phyloP scores from a whole-genome alignment of 495 filamentous ascomycete species.

The Collariella sp. region DNA sequence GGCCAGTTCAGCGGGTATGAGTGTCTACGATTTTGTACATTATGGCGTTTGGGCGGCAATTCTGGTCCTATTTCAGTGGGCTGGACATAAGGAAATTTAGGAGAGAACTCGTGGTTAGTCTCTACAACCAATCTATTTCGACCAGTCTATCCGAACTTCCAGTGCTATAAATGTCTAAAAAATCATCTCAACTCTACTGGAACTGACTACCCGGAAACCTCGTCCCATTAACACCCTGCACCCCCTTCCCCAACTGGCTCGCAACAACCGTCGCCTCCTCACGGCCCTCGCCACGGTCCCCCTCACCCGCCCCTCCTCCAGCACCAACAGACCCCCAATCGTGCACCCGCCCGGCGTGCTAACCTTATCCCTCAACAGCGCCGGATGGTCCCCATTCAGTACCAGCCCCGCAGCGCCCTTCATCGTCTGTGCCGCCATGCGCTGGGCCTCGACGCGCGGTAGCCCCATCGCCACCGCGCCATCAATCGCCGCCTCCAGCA shows the following conservation, averaged over 20 bases:
- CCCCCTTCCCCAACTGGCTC: slow-evolving; percentile 56
- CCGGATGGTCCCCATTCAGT: slow-evolving; percentile 65
- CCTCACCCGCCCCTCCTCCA: slow-evolving; percentile 68
- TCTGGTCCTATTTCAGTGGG: too few relatives aligned
- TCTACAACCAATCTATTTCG: not conserved
- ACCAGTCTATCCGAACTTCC: not conserved
- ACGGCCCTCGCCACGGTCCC: slow-evolving; percentile 62
- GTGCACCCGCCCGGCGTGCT: slow-evolving; percentile 74
- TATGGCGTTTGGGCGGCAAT: slow-evolving; percentile 5
- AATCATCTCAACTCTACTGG: slow-evolving; percentile 1
- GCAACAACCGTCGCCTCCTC: slow-evolving; percentile 73
- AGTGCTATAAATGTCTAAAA: not conserved
- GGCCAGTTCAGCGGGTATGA: not conserved
- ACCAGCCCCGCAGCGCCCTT: slow-evolving; percentile 65
- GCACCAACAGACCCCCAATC: slow-evolving; percentile 63
- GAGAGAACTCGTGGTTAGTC: not conserved
- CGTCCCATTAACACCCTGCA: slow-evolving; percentile 39
- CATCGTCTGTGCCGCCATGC: slow-evolving; percentile 75
- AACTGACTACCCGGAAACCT: slow-evolving; percentile 18
- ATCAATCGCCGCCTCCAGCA: slow-evolving; percentile 68
- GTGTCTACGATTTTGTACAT: not conserved
- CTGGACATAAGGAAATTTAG: too few relatives aligned
- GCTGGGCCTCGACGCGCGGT: slow-evolving; percentile 63
- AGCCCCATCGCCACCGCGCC: slow-evolving; percentile 76
- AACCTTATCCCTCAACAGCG: slow-evolving; percentile 67